phyloP scores from a whole-genome alignment of 192 early-diverging fungal species.

The Mortierella claussenii region DNA sequence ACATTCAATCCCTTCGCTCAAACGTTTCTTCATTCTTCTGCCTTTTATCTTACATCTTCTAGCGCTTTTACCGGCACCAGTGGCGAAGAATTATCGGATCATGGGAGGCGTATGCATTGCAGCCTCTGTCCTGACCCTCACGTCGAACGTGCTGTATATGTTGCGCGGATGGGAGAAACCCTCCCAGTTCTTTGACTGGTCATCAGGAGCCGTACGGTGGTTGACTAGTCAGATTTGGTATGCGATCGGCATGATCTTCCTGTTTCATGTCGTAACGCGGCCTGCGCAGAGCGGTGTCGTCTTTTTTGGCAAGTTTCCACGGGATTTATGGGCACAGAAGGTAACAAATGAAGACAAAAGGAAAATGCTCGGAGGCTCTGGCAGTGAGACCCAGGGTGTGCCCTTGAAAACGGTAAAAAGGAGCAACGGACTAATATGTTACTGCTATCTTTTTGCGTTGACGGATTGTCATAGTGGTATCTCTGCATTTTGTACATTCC shows the following conservation, averaged over 20 bases:
- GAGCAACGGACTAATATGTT: no score
- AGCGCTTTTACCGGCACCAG: constrained; percentile 44
- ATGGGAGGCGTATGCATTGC: constrained; percentile 38
- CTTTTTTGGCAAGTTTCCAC: constrained; percentile 47
- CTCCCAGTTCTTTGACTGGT: constrained; percentile 13
- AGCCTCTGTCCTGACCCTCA: constrained; percentile 21
- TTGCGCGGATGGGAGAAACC: constrained; percentile 48
- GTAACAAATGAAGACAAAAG: no score
- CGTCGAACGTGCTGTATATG: constrained; percentile 44
- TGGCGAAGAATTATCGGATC: constrained; percentile 25
- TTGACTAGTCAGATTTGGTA: constrained; percentile 52
- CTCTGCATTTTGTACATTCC: constrained; percentile 41
- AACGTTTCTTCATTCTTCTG: not conserved
- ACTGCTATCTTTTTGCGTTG: not conserved
- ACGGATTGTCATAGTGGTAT: constrained; percentile 23
- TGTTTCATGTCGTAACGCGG: constrained; percentile 49
- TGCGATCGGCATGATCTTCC: constrained; percentile 44
- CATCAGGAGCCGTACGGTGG: constrained; percentile 29
- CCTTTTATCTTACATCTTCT: not conserved
- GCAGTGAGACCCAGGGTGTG: no score
- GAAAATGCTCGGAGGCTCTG: no score
- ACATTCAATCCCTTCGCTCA: not conserved
- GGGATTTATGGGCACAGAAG: constrained; percentile 47
- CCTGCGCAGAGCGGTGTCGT: constrained; percentile 52
- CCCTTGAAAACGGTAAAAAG: no score